Base-by-base conservation (phyloP, 2,329 filamentous ascomycete genomes). In the Colletotrichum orbiculare region DNA sequence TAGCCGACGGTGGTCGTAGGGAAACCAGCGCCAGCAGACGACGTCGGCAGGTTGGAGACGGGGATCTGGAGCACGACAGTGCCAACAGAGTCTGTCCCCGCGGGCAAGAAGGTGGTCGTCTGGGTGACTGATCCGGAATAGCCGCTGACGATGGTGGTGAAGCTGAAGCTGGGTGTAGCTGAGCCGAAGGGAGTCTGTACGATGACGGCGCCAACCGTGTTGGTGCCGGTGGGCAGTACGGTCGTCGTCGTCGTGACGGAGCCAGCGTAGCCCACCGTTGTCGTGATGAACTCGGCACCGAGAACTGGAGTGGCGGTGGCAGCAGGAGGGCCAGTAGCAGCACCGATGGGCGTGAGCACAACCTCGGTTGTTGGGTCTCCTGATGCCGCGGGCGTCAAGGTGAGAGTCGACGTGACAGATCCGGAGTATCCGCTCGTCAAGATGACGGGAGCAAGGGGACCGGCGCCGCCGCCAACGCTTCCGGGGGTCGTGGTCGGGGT, bases 291-390 rank as follows among this genome's bases (percentile, higher is more conserved):
- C 0, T 37, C 33, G 25, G 48, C 45, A 13, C 55, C 35, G 15
- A 64, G 12, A 10, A 52, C 34, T 2, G 50, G 47, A 25, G 13
- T 8, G 8, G 54, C 42, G 8, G 11, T 9, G 12, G 6, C 58
- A 25, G 34, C 43, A 15, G 49, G 8, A 5, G 49, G 25, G 25
- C 25, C 6, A 8, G 33, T 41, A 13, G 9, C 38, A 41, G 38
- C 38, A 9, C 38, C 38, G 38, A 41, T 56, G 4, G 63, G 63
- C 8, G 59, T 62, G 8, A 66, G 52, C 4, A 66, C 37, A 9
- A 66, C 59, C 58, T 62, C n/a, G 2, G 63, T 66, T 9, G 58
- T 52, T 13, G 63, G 58, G 6, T 66, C 58, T 25, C 63, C 63
- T 4, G 37, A 39, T 7, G 37, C 15, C 1, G 63, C 47, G 33